Conservation (phyloP, 306 rosid species). For the Amphicarpaea edgeworthii region DNA sequence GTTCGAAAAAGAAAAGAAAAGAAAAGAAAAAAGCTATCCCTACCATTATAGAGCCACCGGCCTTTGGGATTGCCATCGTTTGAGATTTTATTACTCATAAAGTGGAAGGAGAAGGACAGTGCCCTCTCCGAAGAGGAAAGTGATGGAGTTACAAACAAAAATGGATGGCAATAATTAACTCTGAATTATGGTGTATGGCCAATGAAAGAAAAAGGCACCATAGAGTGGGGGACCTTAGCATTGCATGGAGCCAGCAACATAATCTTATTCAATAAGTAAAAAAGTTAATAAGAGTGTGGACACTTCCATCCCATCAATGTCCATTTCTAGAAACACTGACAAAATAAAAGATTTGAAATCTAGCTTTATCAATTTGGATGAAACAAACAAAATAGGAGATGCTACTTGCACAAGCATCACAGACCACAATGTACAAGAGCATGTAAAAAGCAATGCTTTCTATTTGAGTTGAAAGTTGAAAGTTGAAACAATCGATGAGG, state of each 20-base stretch:
- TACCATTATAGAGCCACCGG: not conserved
- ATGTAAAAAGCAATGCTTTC: not conserved
- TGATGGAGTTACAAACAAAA: not conserved
- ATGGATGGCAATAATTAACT: not conserved
- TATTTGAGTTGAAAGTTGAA: constrained; percentile 16
- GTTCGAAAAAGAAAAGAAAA: too few relatives aligned
- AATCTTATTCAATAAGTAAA: constrained; percentile 1
- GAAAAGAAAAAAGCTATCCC: not conserved
- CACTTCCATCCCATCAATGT: constrained; percentile 4
- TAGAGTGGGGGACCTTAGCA: not conserved
- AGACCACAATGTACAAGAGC: not conserved
- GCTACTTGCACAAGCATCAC: not conserved
- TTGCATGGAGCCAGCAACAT: constrained; percentile 4
- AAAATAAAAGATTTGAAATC: not conserved
- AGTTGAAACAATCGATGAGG: constrained; percentile 1
- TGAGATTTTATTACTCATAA: not conserved
- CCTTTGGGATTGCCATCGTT: not conserved
- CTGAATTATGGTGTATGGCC: not conserved
- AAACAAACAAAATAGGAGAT: constrained; percentile 10
- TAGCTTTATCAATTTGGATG: not conserved
- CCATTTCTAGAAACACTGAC: not conserved
- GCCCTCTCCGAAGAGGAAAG: not conserved
- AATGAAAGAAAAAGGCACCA: not conserved
- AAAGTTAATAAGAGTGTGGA: not conserved
- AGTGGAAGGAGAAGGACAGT: not conserved